phyloP scores from a whole-genome alignment of 768 basidiomycete species.

The Gymnopilus dilepis region DNA sequence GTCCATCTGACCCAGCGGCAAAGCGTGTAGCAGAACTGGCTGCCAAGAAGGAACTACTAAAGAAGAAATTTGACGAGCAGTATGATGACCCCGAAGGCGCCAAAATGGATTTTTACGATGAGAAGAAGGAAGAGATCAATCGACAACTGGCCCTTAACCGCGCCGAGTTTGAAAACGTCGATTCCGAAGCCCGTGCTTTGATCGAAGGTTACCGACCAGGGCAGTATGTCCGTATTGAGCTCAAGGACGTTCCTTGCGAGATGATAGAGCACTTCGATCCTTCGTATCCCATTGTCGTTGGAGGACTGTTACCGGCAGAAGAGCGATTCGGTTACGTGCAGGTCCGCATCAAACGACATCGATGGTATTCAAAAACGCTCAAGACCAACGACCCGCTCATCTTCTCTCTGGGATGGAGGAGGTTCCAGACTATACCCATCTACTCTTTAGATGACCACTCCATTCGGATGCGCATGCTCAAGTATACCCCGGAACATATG shows the following conservation, averaged over 20 bases:
- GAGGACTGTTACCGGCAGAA: conserved; percentile 88
- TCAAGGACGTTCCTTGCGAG: conserved; percentile 85
- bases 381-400: conserved; percentile 98
- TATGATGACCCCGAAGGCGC: conserved; percentile 88
- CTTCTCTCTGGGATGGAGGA: conserved; percentile 95
- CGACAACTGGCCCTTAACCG: conserved; percentile 82
- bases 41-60: conserved; percentile 88
- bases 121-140: conserved; percentile 91
- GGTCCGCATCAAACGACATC: conserved; percentile 94
- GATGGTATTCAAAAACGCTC: conserved; percentile 89
- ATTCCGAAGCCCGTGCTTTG: conserved; percentile 75
- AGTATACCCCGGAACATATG: conserved; percentile 99
- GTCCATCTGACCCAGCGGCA: conserved; percentile 36
- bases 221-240: conserved; percentile 90
- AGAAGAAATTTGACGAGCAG: conserved; percentile 95
- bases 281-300: conserved; percentile 87
- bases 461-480: conserved; percentile 98
- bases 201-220: conserved; percentile 94
- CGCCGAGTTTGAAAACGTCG: conserved; percentile 82
- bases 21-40: conserved; percentile 62
- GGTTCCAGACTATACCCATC: conserved; percentile 94
- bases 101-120: conserved; percentile 87
- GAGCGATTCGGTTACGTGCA: conserved; percentile 94
- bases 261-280: conserved; percentile 95
- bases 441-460: conserved; percentile 98